Base-by-base conservation (phyloP, 805 yeast genomes). In the Sungouiella thailandica region DNA sequence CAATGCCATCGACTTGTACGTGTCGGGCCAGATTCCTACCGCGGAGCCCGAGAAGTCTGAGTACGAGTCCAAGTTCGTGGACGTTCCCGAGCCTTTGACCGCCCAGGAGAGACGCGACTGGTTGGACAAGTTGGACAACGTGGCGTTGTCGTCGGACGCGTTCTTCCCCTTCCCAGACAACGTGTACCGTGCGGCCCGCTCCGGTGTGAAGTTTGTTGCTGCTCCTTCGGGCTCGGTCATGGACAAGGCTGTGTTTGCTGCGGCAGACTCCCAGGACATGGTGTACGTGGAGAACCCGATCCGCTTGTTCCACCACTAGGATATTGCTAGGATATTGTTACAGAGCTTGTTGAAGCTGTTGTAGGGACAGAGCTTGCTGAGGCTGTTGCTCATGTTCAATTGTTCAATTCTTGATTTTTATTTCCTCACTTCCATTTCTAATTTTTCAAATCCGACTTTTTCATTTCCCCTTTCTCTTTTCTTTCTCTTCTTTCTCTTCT, bases 151-250 rank as follows among this genome's bases (percentile, higher is more conserved):
- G 12, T 88, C 97, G 3, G 99, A 93, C 60, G 99, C 99, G 18
- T 93, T 93, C 79, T 93, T 93, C 95, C 99, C 99, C 67, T 93
- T 93, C 93, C 93, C 97, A 47, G 99, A 93, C 65, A 93, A 93
- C 58, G 96, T 93, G 50, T 88, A 90, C 78, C 80, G 99, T 64
- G 97, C 97, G 46, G 96, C 80, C 33, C 80, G 85, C 72, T 83
- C 95, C 13, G 99, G 99, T 61, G 99, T 89, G 51, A 87, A 86
- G 65, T 93, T 71, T 69, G 74, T 93, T 58, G 94, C 96, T 53
- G 98, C 99, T 33, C 95, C 99, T 39, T 78, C 94, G 32, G 99
- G 99, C 38, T 87, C 96, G 14, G 96, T 93, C 43, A 90, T 87
- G 87, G 99, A 93, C 68, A 81, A 84, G 70, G 95, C 89, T 37